These are phyloP conservation scores for Microcyclosporella mali DNA, from an alignment of 2,329 filamentous ascomycete species.

Conservation along the genomic window DNA sequence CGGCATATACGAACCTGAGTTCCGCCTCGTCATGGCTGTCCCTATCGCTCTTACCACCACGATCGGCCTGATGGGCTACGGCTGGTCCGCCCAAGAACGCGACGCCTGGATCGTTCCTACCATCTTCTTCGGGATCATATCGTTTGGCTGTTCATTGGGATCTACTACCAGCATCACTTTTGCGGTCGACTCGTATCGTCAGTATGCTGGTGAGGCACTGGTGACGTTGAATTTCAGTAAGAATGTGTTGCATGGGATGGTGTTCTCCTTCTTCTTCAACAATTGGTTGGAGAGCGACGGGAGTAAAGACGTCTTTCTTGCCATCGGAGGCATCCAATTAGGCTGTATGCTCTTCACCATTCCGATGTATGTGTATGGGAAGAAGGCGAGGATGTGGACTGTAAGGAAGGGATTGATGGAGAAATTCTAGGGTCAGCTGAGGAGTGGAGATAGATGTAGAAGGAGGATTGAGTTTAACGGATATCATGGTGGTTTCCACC, in stretches of 20 bases:
- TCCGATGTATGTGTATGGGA: constrained; percentile 92
- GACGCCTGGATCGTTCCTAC: constrained; percentile 89
- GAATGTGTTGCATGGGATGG: constrained; percentile 83
- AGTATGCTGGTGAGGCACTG: constrained; percentile 88
- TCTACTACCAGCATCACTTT: constrained; percentile 92
- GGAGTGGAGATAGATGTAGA: not conserved
- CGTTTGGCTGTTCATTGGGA: constrained; percentile 84
- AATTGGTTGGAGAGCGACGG: constrained; percentile 73
- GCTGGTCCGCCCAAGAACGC: constrained; percentile 74
- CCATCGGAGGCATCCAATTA: constrained; percentile 79
- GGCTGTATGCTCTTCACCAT: constrained; percentile 67
- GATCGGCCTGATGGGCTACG: constrained; percentile 87
- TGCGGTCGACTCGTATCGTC: constrained; percentile 84
- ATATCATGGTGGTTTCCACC: too few relatives aligned
- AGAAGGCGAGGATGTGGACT: constrained; percentile 90
- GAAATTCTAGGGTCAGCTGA: constrained; percentile 48
- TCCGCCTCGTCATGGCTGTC: constrained; percentile 78
- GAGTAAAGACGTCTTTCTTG: constrained; percentile 70
- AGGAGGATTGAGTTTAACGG: not conserved
- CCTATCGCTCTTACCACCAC: constrained; percentile 73
- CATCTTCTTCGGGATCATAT: constrained; percentile 84
- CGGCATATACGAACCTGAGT: constrained; percentile 94
- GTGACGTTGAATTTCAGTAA: constrained; percentile 94
- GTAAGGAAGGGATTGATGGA: constrained; percentile 81
- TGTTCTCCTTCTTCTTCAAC: constrained; percentile 84